Evolutionary conservation across 1,139 yeast genomes (phyloP), one percentile per base, ranked within the genome.

Genomic region (Candida sojae): DNA sequence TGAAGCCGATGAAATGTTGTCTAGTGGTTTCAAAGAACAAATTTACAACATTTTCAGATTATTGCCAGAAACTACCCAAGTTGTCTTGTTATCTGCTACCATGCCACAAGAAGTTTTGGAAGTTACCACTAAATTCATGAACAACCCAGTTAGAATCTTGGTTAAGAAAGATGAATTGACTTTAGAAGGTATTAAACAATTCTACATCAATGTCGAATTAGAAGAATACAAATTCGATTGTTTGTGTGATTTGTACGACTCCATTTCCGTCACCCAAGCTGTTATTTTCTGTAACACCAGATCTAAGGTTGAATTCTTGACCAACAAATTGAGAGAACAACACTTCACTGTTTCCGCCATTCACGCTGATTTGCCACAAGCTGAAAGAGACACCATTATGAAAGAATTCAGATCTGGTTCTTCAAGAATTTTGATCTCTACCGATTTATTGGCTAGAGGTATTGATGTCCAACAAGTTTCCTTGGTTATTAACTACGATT

Each of bases 271-370:
- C 63, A 92, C 99, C 62, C 99, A 93, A 79, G 97, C 99, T 52
- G 99, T 93, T 68, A 93, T 93, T 67, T 93, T 93, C 92, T 93
- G 99, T 84, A 93, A 93, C 88, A 93, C 98, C 71, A 88, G 96
- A 82, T 79, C 95, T 69, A 92, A 92, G 84, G 99, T 95, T 67
- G 98, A 93, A 80, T 84, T 77, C 77, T 86, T 93, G 68, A 87
- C 97, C 67, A 87, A 88, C 70, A 85, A 84, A 71, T 86, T 93
- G 77, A 84, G 84, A 66, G 89, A 82, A 60, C 83, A 86, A 72
- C 85, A 90, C 76, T 93, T 92, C 79, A 92, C 98, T 57, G 98
- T 93, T 59, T 88, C 96, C 57, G 89, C 97, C 56, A 93, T 93
- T 80, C 98, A 93, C 80, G 95, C 98, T 59, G 99, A 93, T 67